Evolutionary conservation across 176 grass and related monocot genomes (phyloP).

Genomic region (Olyra latifolia): DNA sequence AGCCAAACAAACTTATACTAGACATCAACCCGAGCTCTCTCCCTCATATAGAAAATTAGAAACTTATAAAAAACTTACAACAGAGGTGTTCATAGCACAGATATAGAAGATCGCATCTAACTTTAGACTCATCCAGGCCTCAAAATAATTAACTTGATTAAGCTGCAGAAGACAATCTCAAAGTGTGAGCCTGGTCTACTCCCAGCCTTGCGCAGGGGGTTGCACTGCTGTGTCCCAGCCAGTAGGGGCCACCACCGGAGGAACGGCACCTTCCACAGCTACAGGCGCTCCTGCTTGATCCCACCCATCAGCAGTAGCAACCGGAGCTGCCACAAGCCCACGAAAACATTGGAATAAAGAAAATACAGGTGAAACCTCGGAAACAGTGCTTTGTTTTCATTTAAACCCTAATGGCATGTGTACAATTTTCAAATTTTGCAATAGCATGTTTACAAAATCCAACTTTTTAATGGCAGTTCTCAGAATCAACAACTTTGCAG

Average conservation of each 20-base stretch:
- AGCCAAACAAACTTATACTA: conserved; percentile 18
- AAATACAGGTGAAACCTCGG: no score
- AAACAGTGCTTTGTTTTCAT: neutral
- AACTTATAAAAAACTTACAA: conserved; percentile 10
- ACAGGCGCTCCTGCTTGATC: conserved; percentile 40
- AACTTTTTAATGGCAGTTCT: no score
- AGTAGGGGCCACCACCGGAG: conserved; percentile 37
- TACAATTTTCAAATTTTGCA: no score
- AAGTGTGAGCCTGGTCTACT: conserved; percentile 24
- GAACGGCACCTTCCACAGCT: conserved; percentile 20
- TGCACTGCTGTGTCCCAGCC: conserved; percentile 62
- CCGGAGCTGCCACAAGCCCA: conserved; percentile 44
- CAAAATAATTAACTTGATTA: conserved; percentile 25
- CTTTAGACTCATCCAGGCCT: conserved; percentile 19
- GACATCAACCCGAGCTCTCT: conserved; percentile 16
- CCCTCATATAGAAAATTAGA: neutral
- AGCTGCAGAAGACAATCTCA: neutral
- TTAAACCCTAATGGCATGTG: neutral
- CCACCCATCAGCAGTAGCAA: conserved; percentile 64
- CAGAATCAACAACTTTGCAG: no score
- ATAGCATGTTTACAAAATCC: no score
- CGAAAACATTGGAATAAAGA: neutral
- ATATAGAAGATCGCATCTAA: neutral
- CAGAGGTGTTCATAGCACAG: conserved; percentile 3
- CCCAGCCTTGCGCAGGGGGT: conserved; percentile 52